Evolutionary conservation across 2,329 filamentous ascomycete species (phyloP), one percentile per base, ranked within the genome.

Genomic region (Fusarium sp.): DNA sequence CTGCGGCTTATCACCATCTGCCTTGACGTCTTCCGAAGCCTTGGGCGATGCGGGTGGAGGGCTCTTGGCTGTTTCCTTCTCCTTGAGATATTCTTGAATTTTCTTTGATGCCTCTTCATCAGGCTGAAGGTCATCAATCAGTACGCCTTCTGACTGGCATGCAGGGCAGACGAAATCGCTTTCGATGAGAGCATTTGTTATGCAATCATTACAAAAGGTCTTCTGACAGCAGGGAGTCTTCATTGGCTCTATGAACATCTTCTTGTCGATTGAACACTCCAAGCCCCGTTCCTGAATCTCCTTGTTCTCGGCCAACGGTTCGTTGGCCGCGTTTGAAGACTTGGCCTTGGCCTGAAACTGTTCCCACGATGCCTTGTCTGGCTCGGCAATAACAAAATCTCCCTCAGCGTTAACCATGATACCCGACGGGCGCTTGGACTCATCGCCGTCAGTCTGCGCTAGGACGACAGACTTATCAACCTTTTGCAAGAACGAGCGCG

Each of bases 201-300:
- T 97, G 90, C 95, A 99, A 77, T 97, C 93, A 87, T 95, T 95
- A 85, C 95, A 99, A 84, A 96, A 99, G 75, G 93, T 97, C 86
- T 91, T 96, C 81, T 91, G 87, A 84, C 95, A 99, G 86, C 95
- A 99, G 69, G 95, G 94, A 75, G 95, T 98, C 87, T 97, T 96
- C 85, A 96, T 95, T 85, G 95, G 94, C 78, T 97, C 92, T 88
- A 96, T 89, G 81, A 98, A 97, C 86, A 97, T 90, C 79, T 92
- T 93, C 81, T 96, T 96, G 88, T 98, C 95, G 84, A 98, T 91
- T 67, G 93, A 86, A 83, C 95, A 99, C 78, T 95, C 90, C 75
- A 99, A 83, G 68, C 94, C 94, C 72, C 87, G 89, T 77, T 95
- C 91, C 79, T 92, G 90, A 71, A 97, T 81, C 76, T 94, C 92